Evolutionary conservation across 345 rosid species (phyloP).

Genomic region (Moricandia arvensis): DNA sequence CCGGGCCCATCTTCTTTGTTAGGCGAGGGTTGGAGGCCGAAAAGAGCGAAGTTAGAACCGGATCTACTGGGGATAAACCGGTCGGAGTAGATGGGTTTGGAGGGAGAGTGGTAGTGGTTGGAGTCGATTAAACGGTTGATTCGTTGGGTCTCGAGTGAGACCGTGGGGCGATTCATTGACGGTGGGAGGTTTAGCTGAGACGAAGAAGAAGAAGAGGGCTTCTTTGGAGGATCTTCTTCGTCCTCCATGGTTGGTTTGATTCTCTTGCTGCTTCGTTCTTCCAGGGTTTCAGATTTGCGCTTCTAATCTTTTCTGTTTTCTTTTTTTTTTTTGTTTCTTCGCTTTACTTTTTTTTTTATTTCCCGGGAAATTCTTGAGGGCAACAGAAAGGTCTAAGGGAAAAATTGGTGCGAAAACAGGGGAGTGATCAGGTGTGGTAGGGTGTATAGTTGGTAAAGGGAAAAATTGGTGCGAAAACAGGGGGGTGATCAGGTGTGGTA

Average conservation of each 20-base stretch:
- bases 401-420: slow-evolving; percentile 33
- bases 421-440: slow-evolving; percentile 25
- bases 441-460: slow-evolving; percentile 4
- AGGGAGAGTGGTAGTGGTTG: slow-evolving; percentile 63
- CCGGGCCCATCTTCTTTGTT: slow-evolving; percentile 58
- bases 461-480: neutral
- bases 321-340: slow-evolving; percentile 23
- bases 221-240: slow-evolving; percentile 31
- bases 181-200: slow-evolving; percentile 58
- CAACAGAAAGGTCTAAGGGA: slow-evolving; percentile 37
- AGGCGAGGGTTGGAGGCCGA: slow-evolving; percentile 53
- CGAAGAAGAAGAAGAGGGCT: neutral
- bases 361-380: slow-evolving; percentile 40
- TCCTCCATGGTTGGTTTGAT: slow-evolving; percentile 39
- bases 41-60: slow-evolving; percentile 83
- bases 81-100: slow-evolving; percentile 81
- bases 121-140: slow-evolving; percentile 74
- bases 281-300: slow-evolving; percentile 19
- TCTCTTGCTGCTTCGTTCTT: slow-evolving; percentile 20
- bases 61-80: slow-evolving; percentile 97
- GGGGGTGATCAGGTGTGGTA: slow-evolving; percentile 25
- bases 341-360: slow-evolving; percentile 8
- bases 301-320: neutral
- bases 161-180: slow-evolving; percentile 48
- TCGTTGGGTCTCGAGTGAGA: slow-evolving; percentile 47